A percentile compares a stretch with the other conserved stretches of the same genome.
Conservation (phyloP, 176 grass and related monocot genomes). For the Aegilops longissima region DNA sequence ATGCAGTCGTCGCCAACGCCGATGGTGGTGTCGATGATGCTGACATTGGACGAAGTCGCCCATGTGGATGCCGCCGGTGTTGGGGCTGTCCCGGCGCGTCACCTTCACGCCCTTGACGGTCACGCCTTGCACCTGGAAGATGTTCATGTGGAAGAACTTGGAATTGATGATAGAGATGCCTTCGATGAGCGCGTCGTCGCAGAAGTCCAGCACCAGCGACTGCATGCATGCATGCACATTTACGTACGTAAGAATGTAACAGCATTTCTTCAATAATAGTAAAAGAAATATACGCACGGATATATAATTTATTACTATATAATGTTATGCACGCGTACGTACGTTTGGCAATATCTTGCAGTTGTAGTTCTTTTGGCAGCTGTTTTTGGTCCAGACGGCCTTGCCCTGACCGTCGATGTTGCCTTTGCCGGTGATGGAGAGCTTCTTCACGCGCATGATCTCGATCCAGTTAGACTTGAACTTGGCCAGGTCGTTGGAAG, state of each 20-base stretch:
- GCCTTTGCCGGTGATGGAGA: conserved; percentile 43
- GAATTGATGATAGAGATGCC: conserved; percentile 42
- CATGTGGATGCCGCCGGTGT: conserved; percentile 32
- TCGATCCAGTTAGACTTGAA: conserved; percentile 55
- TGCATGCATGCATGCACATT: neutral
- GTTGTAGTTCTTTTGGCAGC: conserved; percentile 44
- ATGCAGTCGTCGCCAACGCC: conserved; percentile 64
- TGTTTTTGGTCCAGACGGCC: conserved; percentile 46
- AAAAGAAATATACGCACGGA: too few relatives aligned
- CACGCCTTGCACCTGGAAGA: conserved; percentile 43
- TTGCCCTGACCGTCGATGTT: conserved; percentile 58
- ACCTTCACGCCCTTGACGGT: conserved; percentile 35
- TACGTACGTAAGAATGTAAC: neutral
- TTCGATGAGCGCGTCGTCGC: conserved; percentile 15
- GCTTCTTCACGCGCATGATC: conserved; percentile 38
- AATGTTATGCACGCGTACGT: neutral
- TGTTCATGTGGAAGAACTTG: conserved; percentile 78
- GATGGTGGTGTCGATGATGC: conserved; percentile 46
- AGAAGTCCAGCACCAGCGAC: conserved; percentile 51
- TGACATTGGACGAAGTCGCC: conserved; percentile 51
- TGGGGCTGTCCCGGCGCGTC: conserved; percentile 1
- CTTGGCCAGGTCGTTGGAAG: conserved; percentile 31
- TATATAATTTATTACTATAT: neutral
- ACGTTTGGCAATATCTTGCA: conserved; percentile 66
- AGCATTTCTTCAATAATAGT: too few relatives aligned